Evolutionary conservation across 768 basidiomycete species (phyloP), one percentile per base, ranked within the genome.

Genomic region (Russula emetica): DNA sequence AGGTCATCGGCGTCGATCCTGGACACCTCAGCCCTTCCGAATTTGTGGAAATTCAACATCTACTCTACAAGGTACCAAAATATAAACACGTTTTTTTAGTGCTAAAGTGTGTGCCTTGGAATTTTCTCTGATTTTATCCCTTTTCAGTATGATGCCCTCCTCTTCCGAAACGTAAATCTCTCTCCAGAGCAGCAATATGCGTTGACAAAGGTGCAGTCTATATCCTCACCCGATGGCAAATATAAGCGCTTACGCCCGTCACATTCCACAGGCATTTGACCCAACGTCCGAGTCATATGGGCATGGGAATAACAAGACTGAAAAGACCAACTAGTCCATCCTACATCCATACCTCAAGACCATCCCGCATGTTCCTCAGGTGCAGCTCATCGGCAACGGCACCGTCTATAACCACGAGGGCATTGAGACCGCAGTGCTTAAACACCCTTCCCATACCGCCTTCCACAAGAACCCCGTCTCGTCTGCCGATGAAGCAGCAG

Each of bases 321-420:
- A 85, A 59, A 75, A 77, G 50, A 85, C 85, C 24, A 82, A 80
- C 70, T 87, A 88, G 70, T 93, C 92, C 4, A 88, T 94, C 69
- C 83, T 94, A 9, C 89, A 92, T 71, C 88, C 90, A 0, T 88
- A 93, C 72, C 82, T 94, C 70, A 94, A 92, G 77, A 92, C 90
- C 45, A 91, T 94, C 66, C 91, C 93, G 0, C 82, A 86, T 26
- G 85, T 89, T 1, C 90, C 90, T 1, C 90, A 94, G 70, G 92
- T 94, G 2, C 92, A 94, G 71, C 84, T 94, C 60, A 93, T 94
- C 71, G 92, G 93, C 11, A 93, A 93, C 71, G 93, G 93, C 20
- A 82, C 77, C 1, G 85, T 92, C 14, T 83, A 84, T 69, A 76
- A 88, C 70, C 85, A 92, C 76, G 87, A 91, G 73, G 91, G 91